These are phyloP conservation scores for Xylaria hypoxylon DNA, from an alignment of 2,329 filamentous ascomycete species.

Conservation along the genomic window DNA sequence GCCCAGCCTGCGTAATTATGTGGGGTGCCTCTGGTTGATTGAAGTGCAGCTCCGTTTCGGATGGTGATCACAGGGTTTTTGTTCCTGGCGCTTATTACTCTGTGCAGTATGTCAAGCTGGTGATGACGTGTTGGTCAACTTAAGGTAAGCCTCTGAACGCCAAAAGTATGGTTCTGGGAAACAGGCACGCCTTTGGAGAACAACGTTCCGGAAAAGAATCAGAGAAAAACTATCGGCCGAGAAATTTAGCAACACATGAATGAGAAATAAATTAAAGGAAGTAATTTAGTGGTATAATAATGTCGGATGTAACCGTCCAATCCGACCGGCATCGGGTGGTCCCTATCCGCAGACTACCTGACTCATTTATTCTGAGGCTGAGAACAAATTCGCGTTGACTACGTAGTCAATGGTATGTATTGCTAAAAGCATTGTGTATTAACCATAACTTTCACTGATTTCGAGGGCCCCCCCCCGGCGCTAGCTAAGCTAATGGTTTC, in stretches of 20 bases:
- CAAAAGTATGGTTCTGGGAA: neutral
- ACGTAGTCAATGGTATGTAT: neutral
- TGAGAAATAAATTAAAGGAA: neutral
- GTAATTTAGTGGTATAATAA: neutral
- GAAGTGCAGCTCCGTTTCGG: neutral
- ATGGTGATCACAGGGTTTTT: neutral
- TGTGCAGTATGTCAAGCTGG: neutral
- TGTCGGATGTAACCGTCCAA: neutral
- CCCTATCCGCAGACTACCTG: neutral
- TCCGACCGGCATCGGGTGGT: too few relatives aligned
- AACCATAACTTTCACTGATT: neutral
- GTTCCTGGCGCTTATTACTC: conserved; percentile 10
- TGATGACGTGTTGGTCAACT: conserved; percentile 3
- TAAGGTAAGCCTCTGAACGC: neutral
- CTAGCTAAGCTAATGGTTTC: neutral
- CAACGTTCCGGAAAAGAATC: neutral
- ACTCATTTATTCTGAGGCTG: neutral
- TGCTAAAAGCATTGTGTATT: neutral
- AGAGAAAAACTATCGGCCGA: neutral
- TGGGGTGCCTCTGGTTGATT: neutral
- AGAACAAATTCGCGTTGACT: neutral
- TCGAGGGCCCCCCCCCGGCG: too few relatives aligned
- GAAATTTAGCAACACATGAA: neutral
- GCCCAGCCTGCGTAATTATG: neutral
- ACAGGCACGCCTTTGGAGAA: neutral